A percentile compares a stretch with the other conserved stretches of the same genome.
Evolutionary conservation across 768 basidiomycete species (phyloP).

Genomic region (Boletus eberwhitei): DNA sequence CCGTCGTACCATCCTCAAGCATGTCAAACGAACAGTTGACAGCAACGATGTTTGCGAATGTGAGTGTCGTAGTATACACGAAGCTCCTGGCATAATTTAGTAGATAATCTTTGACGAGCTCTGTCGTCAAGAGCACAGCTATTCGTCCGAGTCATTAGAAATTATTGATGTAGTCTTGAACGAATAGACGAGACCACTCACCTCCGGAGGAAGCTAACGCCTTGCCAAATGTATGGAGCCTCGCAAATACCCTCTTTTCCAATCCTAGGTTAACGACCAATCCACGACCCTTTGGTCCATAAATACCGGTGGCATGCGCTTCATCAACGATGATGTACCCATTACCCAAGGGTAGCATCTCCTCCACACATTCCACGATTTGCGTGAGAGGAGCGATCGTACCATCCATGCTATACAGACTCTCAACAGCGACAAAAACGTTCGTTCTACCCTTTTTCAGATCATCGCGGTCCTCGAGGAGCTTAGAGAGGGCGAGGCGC

Average conservation of each 20-base stretch:
- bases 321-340: constrained; percentile 84
- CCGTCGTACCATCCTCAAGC: constrained; percentile 63
- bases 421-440: constrained; percentile 84
- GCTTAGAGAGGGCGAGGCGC: constrained; percentile 38
- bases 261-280: constrained; percentile 68
- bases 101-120: constrained; percentile 75
- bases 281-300: constrained; percentile 75
- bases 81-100: constrained; percentile 90
- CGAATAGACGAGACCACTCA: constrained; percentile 35
- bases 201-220: constrained; percentile 84
- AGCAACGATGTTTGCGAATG: constrained; percentile 71
- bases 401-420: constrained; percentile 95
- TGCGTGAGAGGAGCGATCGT: constrained; percentile 74
- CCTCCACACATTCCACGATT: constrained; percentile 62
- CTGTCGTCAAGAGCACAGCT: constrained; percentile 77
- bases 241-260: constrained; percentile 65
- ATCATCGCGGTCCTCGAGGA: constrained; percentile 37
- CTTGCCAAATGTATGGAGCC: constrained; percentile 93
- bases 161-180: background rate
- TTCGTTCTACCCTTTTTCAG: constrained; percentile 41
- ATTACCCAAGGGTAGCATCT: constrained; percentile 57
- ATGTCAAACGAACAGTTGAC: constrained; percentile 78
- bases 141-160: background rate
- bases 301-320: constrained; percentile 90
- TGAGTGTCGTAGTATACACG: constrained; percentile 88